Conservation (phyloP, 2,329 filamentous ascomycete genomes). For the Geosmithia morbida region DNA sequence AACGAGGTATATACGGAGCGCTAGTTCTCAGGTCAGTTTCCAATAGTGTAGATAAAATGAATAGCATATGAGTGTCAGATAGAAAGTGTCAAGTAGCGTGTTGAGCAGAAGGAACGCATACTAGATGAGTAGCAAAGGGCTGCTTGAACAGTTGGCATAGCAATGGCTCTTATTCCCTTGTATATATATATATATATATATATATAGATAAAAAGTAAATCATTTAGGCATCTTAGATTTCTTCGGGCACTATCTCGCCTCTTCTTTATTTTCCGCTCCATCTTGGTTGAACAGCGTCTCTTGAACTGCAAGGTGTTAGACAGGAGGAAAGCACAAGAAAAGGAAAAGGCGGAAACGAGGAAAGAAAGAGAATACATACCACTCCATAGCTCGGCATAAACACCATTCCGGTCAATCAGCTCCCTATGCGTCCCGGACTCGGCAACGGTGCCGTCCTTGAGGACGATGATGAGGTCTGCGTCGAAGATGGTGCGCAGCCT, state of each 20-base stretch:
- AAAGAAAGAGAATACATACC: slow-evolving; percentile 36
- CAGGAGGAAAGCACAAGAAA: slow-evolving; percentile 1
- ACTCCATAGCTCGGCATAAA: slow-evolving; percentile 87
- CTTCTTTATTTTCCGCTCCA: slow-evolving; percentile 22
- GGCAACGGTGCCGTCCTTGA: slow-evolving; percentile 71
- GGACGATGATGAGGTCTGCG: slow-evolving; percentile 81
- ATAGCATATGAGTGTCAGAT: no score
- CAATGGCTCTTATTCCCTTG: no score
- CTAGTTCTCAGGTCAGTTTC: no score
- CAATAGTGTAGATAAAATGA: no score
- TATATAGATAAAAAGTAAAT: background rate
- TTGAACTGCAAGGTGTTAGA: slow-evolving; percentile 35
- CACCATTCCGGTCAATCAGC: slow-evolving; percentile 60
- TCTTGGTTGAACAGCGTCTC: slow-evolving; percentile 41
- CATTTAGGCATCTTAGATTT: background rate
- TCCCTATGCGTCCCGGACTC: slow-evolving; percentile 81
- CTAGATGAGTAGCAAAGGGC: no score
- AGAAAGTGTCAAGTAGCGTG: no score
- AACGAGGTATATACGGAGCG: no score
- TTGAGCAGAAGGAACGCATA: no score
- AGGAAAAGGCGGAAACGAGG: background rate
- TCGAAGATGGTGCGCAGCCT: slow-evolving; percentile 87
- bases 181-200: background rate
- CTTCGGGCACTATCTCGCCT: background rate
- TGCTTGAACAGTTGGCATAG: no score